Conservation (phyloP, 1,139 yeast species). For the Hemisphaericaspora xylofermentans region DNA sequence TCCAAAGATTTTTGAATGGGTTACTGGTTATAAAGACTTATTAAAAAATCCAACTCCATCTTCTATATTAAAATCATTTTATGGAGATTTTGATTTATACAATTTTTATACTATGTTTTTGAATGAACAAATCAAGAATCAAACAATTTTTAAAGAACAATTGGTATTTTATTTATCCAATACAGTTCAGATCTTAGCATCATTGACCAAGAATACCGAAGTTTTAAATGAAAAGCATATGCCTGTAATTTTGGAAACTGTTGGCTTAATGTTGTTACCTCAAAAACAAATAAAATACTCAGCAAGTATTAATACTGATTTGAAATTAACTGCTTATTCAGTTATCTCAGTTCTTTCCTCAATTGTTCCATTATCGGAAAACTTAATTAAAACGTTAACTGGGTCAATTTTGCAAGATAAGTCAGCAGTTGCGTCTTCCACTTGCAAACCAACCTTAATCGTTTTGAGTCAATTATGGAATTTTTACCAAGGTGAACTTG, state of each 20-base stretch:
- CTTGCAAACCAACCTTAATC: constrained; percentile 34
- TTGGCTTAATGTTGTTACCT: constrained; percentile 52
- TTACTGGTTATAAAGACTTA: constrained; percentile 64
- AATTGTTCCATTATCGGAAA: constrained; percentile 64
- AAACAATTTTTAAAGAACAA: constrained; percentile 64
- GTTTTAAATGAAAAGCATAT: constrained; percentile 34
- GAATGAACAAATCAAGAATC: constrained; percentile 51
- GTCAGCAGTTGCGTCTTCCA: constrained; percentile 19
- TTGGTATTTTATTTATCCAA: constrained; percentile 77
- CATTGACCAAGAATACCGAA: constrained; percentile 31
- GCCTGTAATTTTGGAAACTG: constrained; percentile 57
- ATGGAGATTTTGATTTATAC: constrained; percentile 64
- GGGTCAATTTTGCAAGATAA: constrained; percentile 50
- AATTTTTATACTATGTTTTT: constrained; percentile 63
- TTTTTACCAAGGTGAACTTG: constrained; percentile 21
- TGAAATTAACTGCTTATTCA: constrained; percentile 82
- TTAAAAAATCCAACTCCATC: constrained; percentile 64
- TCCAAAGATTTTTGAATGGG: constrained; percentile 77
- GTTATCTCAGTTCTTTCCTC: constrained; percentile 75
- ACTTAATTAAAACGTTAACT: constrained; percentile 66
- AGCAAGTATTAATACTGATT: constrained; percentile 51
- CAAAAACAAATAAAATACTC: constrained; percentile 20
- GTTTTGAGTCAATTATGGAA: constrained; percentile 47
- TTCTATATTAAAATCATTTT: constrained; percentile 69
- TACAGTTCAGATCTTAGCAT: constrained; percentile 59